Evolutionary conservation across 2,329 filamentous ascomycete species (phyloP).

Genomic region (Penicillium sp.): DNA sequence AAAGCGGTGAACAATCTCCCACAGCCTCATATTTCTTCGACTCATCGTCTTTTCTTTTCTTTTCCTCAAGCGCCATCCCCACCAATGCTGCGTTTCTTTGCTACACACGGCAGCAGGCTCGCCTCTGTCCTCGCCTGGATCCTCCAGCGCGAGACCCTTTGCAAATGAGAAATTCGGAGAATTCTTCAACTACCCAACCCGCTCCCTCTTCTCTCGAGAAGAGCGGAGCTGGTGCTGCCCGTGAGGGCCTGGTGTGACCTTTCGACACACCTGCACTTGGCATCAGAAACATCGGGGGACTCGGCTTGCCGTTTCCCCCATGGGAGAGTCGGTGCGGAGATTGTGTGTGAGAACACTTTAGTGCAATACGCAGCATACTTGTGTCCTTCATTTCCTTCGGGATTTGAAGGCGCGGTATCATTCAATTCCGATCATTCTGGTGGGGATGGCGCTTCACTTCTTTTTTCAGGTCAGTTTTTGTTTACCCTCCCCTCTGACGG

Average conservation of each 20-base stretch:
- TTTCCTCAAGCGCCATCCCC: conserved; percentile 71
- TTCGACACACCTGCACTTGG: conserved; percentile 70
- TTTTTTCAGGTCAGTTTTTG: conserved; percentile 50
- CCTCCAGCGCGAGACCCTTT: conserved; percentile 27
- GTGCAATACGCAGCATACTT: conserved; percentile 91
- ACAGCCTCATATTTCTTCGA: conserved; percentile 14
- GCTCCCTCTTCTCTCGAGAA: conserved; percentile 34
- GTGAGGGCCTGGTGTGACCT: conserved; percentile 80
- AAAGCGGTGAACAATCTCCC: conserved; percentile 14
- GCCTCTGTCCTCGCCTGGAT: conserved; percentile 27
- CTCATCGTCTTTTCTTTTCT: conserved; percentile 25
- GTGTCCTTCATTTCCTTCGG: conserved; percentile 37
- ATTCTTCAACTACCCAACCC: conserved; percentile 69
- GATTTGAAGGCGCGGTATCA: conserved; percentile 54
- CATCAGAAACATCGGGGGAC: conserved; percentile 86
- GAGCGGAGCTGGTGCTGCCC: conserved; percentile 59
- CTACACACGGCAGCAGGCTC: conserved; percentile 65
- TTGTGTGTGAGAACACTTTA: conserved; percentile 84
- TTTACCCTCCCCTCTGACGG: not conserved
- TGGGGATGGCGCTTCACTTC: conserved; percentile 69
- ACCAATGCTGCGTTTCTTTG: conserved; percentile 95
- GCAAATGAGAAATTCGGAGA: conserved; percentile 99
- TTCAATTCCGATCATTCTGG: conserved; percentile 94
- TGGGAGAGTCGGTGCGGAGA: conserved; percentile 94
- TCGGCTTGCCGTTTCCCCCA: conserved; percentile 53